Conservation (phyloP, 176 grass and related monocot genomes). For the Poa pratensis region DNA sequence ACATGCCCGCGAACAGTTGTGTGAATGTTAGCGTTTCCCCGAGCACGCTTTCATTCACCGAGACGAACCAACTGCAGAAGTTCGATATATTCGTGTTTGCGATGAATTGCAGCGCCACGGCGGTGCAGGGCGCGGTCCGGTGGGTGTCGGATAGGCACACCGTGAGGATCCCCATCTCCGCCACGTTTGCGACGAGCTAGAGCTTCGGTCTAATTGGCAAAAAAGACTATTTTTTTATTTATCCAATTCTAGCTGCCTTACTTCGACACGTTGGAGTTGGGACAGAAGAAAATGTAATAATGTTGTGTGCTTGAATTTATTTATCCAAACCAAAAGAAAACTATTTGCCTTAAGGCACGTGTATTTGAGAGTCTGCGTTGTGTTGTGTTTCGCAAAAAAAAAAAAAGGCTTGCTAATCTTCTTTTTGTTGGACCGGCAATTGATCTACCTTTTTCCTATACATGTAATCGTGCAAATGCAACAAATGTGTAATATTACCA, state of each 20-base stretch:
- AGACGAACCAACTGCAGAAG: not conserved
- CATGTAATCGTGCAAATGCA: too few relatives aligned
- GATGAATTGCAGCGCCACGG: not conserved
- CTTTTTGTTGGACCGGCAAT: too few relatives aligned
- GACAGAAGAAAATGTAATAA: not conserved
- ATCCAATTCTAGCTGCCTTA: not conserved
- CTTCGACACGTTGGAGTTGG: not conserved
- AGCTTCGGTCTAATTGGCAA: not conserved
- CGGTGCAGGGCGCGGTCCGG: not conserved
- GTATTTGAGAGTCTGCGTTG: too few relatives aligned
- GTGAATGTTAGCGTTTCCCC: not conserved
- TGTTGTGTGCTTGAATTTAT: too few relatives aligned
- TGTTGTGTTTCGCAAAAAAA: too few relatives aligned
- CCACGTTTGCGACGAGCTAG: not conserved
- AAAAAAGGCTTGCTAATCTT: too few relatives aligned
- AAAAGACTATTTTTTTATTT: too few relatives aligned
- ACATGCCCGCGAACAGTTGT: not conserved
- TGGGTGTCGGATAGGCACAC: constrained; percentile 11
- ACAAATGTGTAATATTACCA: too few relatives aligned
- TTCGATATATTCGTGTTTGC: not conserved
- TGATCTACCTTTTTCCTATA: too few relatives aligned
- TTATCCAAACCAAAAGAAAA: too few relatives aligned
- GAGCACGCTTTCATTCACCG: not conserved
- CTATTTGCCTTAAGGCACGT: too few relatives aligned
- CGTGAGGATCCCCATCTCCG: constrained; percentile 15